Base-by-base conservation (phyloP, 164 flowering plant genomes). In the Paratinospora sagittata region DNA sequence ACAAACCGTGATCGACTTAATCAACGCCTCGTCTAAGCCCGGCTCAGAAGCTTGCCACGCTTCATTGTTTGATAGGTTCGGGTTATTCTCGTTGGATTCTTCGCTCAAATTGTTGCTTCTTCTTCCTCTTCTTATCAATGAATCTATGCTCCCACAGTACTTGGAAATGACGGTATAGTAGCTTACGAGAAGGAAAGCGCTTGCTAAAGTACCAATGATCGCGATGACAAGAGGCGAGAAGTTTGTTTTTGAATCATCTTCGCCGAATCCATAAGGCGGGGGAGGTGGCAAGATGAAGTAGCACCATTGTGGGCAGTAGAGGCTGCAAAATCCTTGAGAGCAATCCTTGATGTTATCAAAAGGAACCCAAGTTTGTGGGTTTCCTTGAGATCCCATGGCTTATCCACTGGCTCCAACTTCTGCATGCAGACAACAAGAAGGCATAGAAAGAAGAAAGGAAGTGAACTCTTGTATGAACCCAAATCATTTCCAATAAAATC, bases 251-350 rank as follows among this genome's bases (percentile, higher is more conserved):
- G 94, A 81, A 78, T 71, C 76, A 12, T 82, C 87, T 5, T 82
- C 82, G 0, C 76, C 68, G 70, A 78, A 83, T n/a, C 60, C 80
- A 19, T 80, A 63, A 0, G 90, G 86, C 30, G 96, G 92, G 7
- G 97, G 96, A 70, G 97, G 98, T 34, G 95, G 89, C 81, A 76
- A 79, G 70, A 84, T 80, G 34, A 85, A 61, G 80, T 87, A 82
- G 78, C 98, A 93, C 87, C 88, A 91, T 68, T 89, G 96, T 6
- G 92, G 98, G 61, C 98, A 93, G 69, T 84, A 81, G 23, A 82
- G 52, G 77, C 85, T 88, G 67, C 97, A 94, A 52, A 91, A 77
- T 11, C 90, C 90, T 75, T 80, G 82, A 13, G 93, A 81, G 72
- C 98, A 93, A 66, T 93, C 96, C 60, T 78, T 89, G 70, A 55